Base-by-base conservation (phyloP, 495 filamentous ascomycete genomes). In the Aspergillus diversus region DNA sequence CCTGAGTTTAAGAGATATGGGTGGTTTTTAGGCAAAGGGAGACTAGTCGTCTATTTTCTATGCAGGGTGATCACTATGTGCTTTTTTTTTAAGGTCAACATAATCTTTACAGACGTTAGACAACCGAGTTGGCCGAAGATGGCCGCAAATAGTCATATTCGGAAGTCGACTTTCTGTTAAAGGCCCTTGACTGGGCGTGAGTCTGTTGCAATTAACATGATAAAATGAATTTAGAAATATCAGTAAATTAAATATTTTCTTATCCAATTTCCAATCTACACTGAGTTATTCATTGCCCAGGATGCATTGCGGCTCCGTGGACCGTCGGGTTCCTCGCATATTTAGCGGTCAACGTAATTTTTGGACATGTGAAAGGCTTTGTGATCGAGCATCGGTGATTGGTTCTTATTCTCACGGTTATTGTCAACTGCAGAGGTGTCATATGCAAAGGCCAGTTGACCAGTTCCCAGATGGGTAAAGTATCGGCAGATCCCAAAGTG, bases 361-460 rank as follows among this genome's bases (percentile, higher is more conserved):
- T 43, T 43, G 39, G 39, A 43, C 39, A 43, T 43, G 39, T 43
- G 15, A 43, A 43, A 43, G 39, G 39, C 39, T 43, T 43, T 43
- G 39, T 43, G 39, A 43, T 43, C 39, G 3, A 43, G 39, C 39
- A 3, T 43, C 39, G 15, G 39, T 43, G 39, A 15, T 15, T 15
- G 39, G 39, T 3, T 3, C 1, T 15, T 43, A 43, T 43, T 43
- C 39, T 43, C 1, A 43, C 39, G 15, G 39, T 43, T 1, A 43
- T 43, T 43, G 39, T 43, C 39, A 43, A 43, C 39, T 43, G 39
- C 39, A 43, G 39, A 43, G 39, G 39, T 43, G 15, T 43, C 39
- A 43, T 43, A 43, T 43, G 39, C 39, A 43, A 43, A 43, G 39
- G 39, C 39, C 39, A 43, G 39, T 43, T 43, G 39, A 43, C 39